phyloP scores from a whole-genome alignment of 1,284 basidiomycete genomes.

The Sanghuangporus baumii region DNA sequence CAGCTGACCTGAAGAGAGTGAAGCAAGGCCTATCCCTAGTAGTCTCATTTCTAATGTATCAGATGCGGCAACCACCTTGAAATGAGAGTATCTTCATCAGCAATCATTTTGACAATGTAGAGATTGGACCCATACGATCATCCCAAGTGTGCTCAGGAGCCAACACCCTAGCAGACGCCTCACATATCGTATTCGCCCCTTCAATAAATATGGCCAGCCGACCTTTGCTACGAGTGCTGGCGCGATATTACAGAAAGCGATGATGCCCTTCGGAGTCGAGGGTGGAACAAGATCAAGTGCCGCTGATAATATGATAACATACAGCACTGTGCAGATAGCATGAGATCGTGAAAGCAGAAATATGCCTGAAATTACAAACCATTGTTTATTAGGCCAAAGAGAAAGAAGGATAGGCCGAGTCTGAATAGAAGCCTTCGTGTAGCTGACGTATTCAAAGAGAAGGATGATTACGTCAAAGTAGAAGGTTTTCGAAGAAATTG shows the following conservation, averaged over 20 bases:
- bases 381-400: conserved; percentile 58
- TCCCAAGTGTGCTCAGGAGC: conserved; percentile 67
- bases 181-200: conserved; percentile 76
- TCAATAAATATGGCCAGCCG: conserved; percentile 88
- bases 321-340: conserved; percentile 57
- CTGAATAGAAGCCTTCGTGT: conserved; percentile 25
- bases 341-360: not conserved
- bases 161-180: conserved; percentile 76
- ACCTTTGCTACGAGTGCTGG: conserved; percentile 82
- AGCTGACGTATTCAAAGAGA: not conserved
- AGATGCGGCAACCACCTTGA: conserved; percentile 77
- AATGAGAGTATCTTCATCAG: not conserved
- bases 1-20: conserved; percentile 75
- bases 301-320: conserved; percentile 95
- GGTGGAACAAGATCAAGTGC: conserved; percentile 92
- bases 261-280: conserved; percentile 87
- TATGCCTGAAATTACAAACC: conserved; percentile 28
- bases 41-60: conserved; percentile 66
- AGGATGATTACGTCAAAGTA: not conserved
- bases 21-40: conserved; percentile 84
- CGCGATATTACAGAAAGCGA: conserved; percentile 88
- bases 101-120: not conserved
- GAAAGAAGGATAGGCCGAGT: conserved; percentile 51
- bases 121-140: conserved; percentile 52
- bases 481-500: not conserved